These are phyloP conservation scores for Neurospora sp. DNA, from an alignment of 495 filamentous ascomycete genomes.

Conservation along the genomic window DNA sequence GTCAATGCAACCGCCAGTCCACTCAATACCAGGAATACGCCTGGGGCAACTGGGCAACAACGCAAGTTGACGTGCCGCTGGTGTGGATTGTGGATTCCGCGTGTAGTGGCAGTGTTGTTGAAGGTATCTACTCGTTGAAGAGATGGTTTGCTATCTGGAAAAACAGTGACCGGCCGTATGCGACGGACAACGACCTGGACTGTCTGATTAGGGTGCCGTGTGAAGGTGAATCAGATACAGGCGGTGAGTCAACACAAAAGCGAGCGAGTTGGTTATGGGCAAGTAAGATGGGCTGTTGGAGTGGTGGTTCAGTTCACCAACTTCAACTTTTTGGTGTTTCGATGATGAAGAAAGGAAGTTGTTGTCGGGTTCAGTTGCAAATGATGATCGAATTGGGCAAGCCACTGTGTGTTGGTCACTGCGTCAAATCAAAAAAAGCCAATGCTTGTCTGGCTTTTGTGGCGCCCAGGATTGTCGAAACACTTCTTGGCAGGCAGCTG, in stretches of 20 bases:
- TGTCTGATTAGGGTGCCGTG: background rate
- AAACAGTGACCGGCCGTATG: background rate
- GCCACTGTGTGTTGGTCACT: background rate
- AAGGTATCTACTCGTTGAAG: background rate
- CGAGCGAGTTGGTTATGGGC: background rate
- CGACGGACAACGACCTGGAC: background rate
- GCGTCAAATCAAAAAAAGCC: background rate
- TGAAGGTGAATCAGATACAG: background rate
- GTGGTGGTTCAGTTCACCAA: background rate
- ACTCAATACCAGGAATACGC: background rate
- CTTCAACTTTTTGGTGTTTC: background rate
- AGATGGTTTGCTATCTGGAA: background rate
- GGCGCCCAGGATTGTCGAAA: background rate
- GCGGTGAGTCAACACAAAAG: background rate
- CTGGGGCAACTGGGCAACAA: background rate
- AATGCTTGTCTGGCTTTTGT: background rate
- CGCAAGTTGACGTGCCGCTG: background rate
- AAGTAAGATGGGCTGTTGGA: background rate
- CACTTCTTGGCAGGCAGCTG: background rate
- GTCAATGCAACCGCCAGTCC: conserved; percentile 7
- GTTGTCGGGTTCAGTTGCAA: background rate
- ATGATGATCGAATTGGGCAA: background rate
- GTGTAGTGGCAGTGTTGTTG: background rate
- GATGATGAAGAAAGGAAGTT: background rate
- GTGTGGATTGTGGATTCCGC: background rate